Evolutionary conservation across 352 stramenopile species (phyloP).

Genomic region (Globisporangium lucens): DNA sequence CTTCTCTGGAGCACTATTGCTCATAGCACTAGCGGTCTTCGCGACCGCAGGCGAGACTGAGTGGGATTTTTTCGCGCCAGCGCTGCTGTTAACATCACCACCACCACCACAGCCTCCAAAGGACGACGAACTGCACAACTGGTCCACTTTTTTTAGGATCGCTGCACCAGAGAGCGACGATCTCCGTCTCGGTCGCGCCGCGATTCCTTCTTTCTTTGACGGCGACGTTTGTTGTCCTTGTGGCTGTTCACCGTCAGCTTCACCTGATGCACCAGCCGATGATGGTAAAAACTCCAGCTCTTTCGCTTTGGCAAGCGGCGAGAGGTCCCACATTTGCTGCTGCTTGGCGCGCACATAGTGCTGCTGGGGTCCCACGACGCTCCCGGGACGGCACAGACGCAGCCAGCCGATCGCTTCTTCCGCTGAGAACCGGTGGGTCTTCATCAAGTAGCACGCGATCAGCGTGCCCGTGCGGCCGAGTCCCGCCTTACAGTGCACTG

Average conservation of each 20-base stretch:
- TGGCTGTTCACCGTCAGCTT: neutral
- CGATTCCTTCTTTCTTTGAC: slow-evolving; percentile 12
- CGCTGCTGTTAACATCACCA: neutral
- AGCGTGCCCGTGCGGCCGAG: slow-evolving; percentile 93
- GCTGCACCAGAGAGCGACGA: slow-evolving; percentile 10
- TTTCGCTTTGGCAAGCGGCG: neutral
- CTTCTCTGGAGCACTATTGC: neutral
- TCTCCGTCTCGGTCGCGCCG: neutral
- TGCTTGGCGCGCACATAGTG: slow-evolving; percentile 88
- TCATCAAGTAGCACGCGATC: slow-evolving; percentile 95
- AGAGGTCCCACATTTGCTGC: slow-evolving; percentile 14
- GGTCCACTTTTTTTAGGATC: slow-evolving; percentile 18
- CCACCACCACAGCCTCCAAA: neutral
- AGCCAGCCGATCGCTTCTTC: slow-evolving; percentile 92
- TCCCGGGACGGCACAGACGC: slow-evolving; percentile 89
- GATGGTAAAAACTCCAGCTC: neutral
- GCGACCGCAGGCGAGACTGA: slow-evolving; percentile 3
- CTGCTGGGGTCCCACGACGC: slow-evolving; percentile 93
- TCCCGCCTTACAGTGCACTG: slow-evolving; percentile 96
- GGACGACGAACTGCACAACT: slow-evolving; percentile 6
- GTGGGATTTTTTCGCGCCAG: slow-evolving; percentile 14
- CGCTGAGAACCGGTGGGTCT: slow-evolving; percentile 90
- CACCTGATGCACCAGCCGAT: neutral
- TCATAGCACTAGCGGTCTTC: neutral
- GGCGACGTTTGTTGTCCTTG: neutral